Evolutionary conservation across 192 early-diverging fungal species (phyloP), one percentile per base, ranked within the genome.

Genomic region (Gorgonomyces haynaldii): DNA sequence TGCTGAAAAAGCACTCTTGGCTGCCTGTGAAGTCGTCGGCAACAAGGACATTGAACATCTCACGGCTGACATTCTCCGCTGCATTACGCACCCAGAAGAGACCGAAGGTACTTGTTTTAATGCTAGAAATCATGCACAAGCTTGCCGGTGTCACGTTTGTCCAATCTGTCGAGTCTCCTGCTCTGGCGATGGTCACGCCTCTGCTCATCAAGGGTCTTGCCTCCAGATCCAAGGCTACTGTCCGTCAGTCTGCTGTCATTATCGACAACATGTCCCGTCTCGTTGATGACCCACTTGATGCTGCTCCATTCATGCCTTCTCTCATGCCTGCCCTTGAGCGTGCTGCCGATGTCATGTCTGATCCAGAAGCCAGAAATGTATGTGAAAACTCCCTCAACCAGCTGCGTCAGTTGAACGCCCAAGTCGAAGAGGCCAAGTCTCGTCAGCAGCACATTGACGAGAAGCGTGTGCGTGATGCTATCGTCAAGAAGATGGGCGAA

Each of bases 221-320:
- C 48, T 79, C 83, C 52, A 69, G 79, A 48, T 64, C 68, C 52
- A 78, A 68, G 53, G 58, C 76, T 32, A 81, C 81, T 45, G 64
- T 81, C 58, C 79, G 83, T 57, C 74, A 74, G 39, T 55, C 81
- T 50, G 80, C 80, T 45, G 65, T 86, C 48, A 86, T 88, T 65
- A 82, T 82, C 56, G 78, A 85, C 68, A 88, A 88, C 67, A 79
- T 88, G 79, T 85, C 73, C 60, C 84, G 84, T 64, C 74, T 88
- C 31, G 83, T 84, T 46, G 69, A 81, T 43, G 74, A 84, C 54
- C 83, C 85, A 37, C 62, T 64, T 45, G 77, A 83, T 30, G 82
- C 81, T 39, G 77, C 71, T 32, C 83, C 78, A 57, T 88, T 88
- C 76, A 65, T 88, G 67, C 83, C 83, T 57, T 59, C 72, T 46